Conservation (phyloP, 768 basidiomycete species). For the Pulveroboletus frians region DNA sequence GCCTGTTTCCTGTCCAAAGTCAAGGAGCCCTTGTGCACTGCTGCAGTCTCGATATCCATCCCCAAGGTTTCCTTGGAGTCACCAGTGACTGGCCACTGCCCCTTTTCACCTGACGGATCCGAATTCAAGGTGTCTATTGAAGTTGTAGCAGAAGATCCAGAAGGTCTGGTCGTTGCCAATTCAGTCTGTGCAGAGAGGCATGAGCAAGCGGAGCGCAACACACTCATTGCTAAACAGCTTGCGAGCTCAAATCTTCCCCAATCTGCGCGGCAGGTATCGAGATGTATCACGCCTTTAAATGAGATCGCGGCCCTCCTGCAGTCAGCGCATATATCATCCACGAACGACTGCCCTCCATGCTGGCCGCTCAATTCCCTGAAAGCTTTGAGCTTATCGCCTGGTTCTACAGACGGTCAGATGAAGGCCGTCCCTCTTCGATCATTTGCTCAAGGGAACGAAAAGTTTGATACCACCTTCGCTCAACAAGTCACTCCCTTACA, state of each 20-base stretch:
- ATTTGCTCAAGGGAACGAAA: conserved; percentile 12
- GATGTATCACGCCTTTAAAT: conserved; percentile 53
- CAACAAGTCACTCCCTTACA: conserved; percentile 17
- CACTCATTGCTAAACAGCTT: conserved; percentile 28
- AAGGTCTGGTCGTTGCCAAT: neutral
- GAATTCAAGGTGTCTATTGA: conserved; percentile 58
- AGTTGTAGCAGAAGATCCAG: conserved; percentile 29
- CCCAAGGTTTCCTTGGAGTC: conserved; percentile 69
- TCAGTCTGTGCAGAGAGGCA: conserved; percentile 37
- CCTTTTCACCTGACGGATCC: conserved; percentile 63
- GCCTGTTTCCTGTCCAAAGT: conserved; percentile 73
- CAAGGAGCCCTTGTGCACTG: conserved; percentile 52
- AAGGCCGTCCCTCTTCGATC: conserved; percentile 37
- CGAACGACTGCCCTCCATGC: conserved; percentile 17
- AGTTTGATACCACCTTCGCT: conserved; percentile 2
- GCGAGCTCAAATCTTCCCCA: neutral
- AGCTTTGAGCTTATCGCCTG: conserved; percentile 4
- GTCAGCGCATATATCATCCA: conserved; percentile 16
- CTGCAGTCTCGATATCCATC: conserved; percentile 46
- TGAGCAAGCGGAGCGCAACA: conserved; percentile 62
- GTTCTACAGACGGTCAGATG: conserved; percentile 19
- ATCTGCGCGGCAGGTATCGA: conserved; percentile 7
- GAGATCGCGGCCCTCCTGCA: conserved; percentile 65
- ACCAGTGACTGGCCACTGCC: conserved; percentile 62
- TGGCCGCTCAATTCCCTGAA: conserved; percentile 34